Evolutionary conservation across 106 monocot species (phyloP).

Genomic region (Agapanthus africanus): DNA sequence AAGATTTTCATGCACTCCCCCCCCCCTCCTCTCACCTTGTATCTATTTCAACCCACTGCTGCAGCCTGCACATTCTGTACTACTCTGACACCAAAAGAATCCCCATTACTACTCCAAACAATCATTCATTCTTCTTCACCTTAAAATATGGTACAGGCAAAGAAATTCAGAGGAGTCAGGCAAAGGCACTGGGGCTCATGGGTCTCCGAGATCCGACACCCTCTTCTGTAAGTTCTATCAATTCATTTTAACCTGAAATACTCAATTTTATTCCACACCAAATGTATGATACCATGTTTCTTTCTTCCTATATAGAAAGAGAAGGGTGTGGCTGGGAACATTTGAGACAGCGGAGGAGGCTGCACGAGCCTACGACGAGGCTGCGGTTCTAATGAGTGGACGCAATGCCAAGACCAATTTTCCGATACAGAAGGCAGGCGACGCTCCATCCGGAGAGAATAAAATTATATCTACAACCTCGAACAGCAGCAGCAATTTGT

Average conservation of each 20-base stretch:
- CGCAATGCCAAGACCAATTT: conserved; percentile 72
- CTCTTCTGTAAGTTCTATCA: conserved; percentile 33
- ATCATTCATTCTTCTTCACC: background rate
- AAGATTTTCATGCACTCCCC: background rate
- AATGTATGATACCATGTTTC: background rate
- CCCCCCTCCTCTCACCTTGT: background rate
- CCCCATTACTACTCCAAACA: background rate
- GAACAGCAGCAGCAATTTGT: conserved; percentile 15
- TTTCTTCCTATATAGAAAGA: conserved; percentile 39
- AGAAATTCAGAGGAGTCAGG: conserved; percentile 54
- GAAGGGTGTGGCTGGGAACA: conserved; percentile 90
- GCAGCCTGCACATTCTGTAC: background rate
- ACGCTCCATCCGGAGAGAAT: conserved; percentile 10
- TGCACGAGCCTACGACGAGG: conserved; percentile 92
- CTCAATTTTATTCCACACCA: background rate
- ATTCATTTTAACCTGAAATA: background rate
- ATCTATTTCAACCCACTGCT: conserved; percentile 4
- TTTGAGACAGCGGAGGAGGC: conserved; percentile 90
- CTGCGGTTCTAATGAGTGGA: conserved; percentile 77
- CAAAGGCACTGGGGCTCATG: conserved; percentile 76
- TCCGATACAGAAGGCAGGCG: conserved; percentile 19
- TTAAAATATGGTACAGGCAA: conserved; percentile 71
- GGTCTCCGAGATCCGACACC: conserved; percentile 72
- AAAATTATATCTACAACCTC: conserved; percentile 18
- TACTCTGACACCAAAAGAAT: conserved; percentile 1